A percentile compares a stretch with the other conserved stretches of the same genome.
These are phyloP conservation scores for Juglanconis sp. DNA, from an alignment of 2,329 filamentous ascomycete genomes.

Conservation along the genomic window DNA sequence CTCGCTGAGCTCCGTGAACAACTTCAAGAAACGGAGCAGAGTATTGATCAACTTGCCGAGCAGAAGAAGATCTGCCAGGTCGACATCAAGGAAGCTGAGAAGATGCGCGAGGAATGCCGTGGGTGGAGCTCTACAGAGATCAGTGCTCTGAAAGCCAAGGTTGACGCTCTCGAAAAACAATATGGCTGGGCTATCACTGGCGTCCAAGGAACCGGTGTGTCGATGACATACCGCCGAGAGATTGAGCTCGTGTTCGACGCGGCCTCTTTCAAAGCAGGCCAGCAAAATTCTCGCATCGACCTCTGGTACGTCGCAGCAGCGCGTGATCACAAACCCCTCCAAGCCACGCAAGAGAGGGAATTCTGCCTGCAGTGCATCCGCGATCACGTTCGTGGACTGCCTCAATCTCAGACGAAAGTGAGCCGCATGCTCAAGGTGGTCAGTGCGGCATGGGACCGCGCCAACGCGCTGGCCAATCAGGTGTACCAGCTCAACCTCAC, in stretches of 20 bases:
- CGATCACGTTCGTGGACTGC: slow-evolving; percentile 61
- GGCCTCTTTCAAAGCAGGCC: slow-evolving; percentile 51
- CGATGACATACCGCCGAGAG: slow-evolving; percentile 69
- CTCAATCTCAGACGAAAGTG: slow-evolving; percentile 55
- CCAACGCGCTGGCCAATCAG: slow-evolving; percentile 55
- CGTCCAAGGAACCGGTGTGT: slow-evolving; percentile 59
- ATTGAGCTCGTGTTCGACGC: slow-evolving; percentile 72
- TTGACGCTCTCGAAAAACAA: slow-evolving; percentile 61
- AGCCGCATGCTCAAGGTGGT: slow-evolving; percentile 58
- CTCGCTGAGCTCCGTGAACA: slow-evolving; percentile 66
- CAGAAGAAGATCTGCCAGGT: slow-evolving; percentile 67
- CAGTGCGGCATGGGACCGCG: slow-evolving; percentile 63
- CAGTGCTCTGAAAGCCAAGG: slow-evolving; percentile 67
- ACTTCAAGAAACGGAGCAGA: slow-evolving; percentile 62
- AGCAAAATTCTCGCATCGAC: slow-evolving; percentile 57
- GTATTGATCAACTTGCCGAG: slow-evolving; percentile 59
- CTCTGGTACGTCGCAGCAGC: slow-evolving; percentile 66
- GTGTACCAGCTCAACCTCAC: slow-evolving; percentile 60
- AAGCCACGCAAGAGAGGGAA: slow-evolving; percentile 63
- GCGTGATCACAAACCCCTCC: slow-evolving; percentile 49
- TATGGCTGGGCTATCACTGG: slow-evolving; percentile 72
- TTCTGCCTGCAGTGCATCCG: slow-evolving; percentile 74
- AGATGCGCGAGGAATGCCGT: slow-evolving; percentile 79
- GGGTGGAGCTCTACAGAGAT: slow-evolving; percentile 88
- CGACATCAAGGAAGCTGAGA: slow-evolving; percentile 80